Evolutionary conservation across 148 eudicot genomes (phyloP).

Genomic region (Rhododendron williamsianum): DNA sequence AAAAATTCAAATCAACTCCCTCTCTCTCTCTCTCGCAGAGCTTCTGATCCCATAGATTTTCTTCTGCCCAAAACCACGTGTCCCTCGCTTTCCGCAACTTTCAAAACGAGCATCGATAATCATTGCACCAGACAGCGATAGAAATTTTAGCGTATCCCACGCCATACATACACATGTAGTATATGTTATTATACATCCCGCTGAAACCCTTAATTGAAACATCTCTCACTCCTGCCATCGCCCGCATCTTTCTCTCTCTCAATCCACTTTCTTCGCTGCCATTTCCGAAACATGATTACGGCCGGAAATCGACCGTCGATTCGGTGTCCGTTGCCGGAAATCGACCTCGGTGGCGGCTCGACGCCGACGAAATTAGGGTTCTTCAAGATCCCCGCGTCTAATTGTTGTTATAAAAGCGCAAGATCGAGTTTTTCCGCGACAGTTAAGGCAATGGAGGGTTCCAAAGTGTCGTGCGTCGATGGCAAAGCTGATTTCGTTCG

Average conservation of each 20-base stretch:
- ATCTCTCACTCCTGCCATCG: neutral
- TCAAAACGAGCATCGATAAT: neutral
- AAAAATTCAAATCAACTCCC: too few species aligned
- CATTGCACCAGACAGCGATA: neutral
- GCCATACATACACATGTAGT: neutral
- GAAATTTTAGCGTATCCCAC: neutral
- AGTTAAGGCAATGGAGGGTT: slow-evolving; percentile 28
- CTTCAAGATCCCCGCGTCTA: slow-evolving; percentile 1
- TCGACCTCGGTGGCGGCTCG: neutral
- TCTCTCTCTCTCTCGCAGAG: neutral
- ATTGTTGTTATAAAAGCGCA: neutral
- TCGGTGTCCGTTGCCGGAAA: neutral
- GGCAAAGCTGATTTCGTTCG: slow-evolving; percentile 5
- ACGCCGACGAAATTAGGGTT: slow-evolving; percentile 8
- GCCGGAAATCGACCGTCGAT: slow-evolving; percentile 4
- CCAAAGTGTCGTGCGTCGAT: slow-evolving; percentile 23
- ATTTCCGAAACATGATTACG: slow-evolving; percentile 12
- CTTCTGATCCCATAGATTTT: neutral
- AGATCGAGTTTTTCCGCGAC: slow-evolving; percentile 23
- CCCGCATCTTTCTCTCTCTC: slow-evolving; percentile 7
- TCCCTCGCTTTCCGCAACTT: neutral
- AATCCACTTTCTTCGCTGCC: neutral
- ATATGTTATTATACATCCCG: neutral
- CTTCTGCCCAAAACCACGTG: neutral
- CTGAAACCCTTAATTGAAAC: neutral